Base-by-base conservation (phyloP, 495 filamentous ascomycete species). In the Pyrenopolyporus hunteri region DNA sequence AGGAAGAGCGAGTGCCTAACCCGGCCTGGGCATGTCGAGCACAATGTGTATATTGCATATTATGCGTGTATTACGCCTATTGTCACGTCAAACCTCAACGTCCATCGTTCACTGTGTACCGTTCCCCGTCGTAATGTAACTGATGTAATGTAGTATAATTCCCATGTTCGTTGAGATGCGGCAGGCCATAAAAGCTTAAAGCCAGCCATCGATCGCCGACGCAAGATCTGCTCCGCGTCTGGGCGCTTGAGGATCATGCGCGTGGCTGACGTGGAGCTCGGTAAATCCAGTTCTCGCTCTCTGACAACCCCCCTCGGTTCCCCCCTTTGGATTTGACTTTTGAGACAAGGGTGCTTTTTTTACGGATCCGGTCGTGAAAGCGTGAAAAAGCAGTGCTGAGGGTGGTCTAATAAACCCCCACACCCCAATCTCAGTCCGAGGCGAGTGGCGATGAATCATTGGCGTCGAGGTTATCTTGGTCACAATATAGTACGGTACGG, bases 181-280 rank as follows among this genome's bases (percentile, higher is more conserved):
- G 8, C 33, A 56, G 22, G 13, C 52, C 40, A 31, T 46, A 19
- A 56, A n/a, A 49, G 7, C 29, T 53, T 45, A 40, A 58, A 37
- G 48, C 31, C 26, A 49, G 20, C 44, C 54, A 44, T 32, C 23
- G 51, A 65, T 65, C 62, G 54, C 56, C 62, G 50, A 52, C 56
- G 44, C 62, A 39, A 65, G 62, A 60, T 59, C 49, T 59, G 8
- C 62, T 65, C 49, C 44, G 62, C 62, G 49, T 58, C 55, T 65
- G 26, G 43, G 50, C 55, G 39, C 23, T 59, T 59, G 50, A 37
- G 43, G 36, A 51, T 45, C 23, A 55, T 50, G 44, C 44, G 48
- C 26, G 26, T 59, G 62, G 44, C 44, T 65, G 62, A 58, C 53
- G 60, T 63, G 60, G 59, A 57, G 45, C 50, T 56, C 37, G 50